These are phyloP conservation scores for Botrytis elliptica DNA, from an alignment of 2,329 filamentous ascomycete genomes.

Conservation along the genomic window DNA sequence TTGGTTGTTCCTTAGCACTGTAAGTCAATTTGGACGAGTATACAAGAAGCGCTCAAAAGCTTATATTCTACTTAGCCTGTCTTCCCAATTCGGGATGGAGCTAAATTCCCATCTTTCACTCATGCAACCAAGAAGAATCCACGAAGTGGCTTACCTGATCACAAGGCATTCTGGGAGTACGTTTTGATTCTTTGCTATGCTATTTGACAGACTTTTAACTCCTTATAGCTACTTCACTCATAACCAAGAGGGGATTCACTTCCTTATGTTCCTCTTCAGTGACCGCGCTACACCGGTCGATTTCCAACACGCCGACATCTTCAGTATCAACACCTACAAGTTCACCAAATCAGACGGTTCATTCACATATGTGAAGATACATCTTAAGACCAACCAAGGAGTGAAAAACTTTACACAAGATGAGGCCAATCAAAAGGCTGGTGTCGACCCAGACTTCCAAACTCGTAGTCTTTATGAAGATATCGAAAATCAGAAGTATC, in stretches of 20 bases:
- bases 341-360: constrained; percentile 46
- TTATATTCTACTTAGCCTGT: neutral
- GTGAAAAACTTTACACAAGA: constrained; percentile 49
- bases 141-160: constrained; percentile 1
- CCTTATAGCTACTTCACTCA: neutral
- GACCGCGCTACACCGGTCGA: constrained; percentile 5
- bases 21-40: constrained; percentile 66
- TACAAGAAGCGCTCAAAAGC: constrained; percentile 34
- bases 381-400: constrained; percentile 50
- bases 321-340: constrained; percentile 48
- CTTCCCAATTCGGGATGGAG: constrained; percentile 45
- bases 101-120: constrained; percentile 70
- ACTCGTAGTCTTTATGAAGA: constrained; percentile 52
- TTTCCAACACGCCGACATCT: constrained; percentile 10
- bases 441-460: constrained; percentile 31
- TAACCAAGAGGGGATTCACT: constrained; percentile 10
- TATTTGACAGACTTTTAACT: neutral
- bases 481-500: constrained; percentile 54
- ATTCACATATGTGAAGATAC: constrained; percentile 51
- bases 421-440: constrained; percentile 45
- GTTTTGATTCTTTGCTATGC: constrained; percentile 29
- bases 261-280: constrained; percentile 15
- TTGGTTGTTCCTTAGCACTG: constrained; percentile 1
- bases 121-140: constrained; percentile 72
- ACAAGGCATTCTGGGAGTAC: constrained; percentile 1